Conservation (phyloP, 257 asterid genomes). For the Capsicum baccatum region DNA sequence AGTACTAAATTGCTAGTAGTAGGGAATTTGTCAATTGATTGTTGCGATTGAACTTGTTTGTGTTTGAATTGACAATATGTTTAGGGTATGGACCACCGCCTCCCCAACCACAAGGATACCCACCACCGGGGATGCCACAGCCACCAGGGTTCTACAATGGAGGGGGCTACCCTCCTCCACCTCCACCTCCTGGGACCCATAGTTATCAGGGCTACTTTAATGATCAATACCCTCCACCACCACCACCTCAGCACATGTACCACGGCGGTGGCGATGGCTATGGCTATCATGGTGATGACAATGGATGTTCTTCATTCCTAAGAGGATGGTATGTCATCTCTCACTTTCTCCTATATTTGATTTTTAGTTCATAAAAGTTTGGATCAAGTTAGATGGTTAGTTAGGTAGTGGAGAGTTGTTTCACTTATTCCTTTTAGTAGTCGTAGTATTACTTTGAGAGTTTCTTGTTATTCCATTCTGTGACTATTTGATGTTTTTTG, state of each 20-base stretch:
- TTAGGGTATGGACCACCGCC: slow-evolving; percentile 41
- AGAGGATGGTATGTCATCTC: slow-evolving; percentile 42
- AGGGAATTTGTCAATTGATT: background rate
- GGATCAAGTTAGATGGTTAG: too few relatives aligned
- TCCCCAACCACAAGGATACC: slow-evolving; percentile 27
- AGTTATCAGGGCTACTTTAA: slow-evolving; percentile 52
- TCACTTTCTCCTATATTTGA: background rate
- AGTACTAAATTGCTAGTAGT: background rate
- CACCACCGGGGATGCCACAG: slow-evolving; percentile 43
- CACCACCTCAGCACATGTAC: slow-evolving; percentile 42
- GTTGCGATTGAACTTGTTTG: background rate
- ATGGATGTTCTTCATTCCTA: slow-evolving; percentile 38
- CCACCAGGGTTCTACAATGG: slow-evolving; percentile 39
- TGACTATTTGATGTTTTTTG: too few relatives aligned
- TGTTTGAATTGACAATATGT: background rate
- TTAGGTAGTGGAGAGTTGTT: too few relatives aligned
- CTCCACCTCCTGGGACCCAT: slow-evolving; percentile 33
- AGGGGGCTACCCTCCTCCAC: slow-evolving; percentile 39
- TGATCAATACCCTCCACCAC: slow-evolving; percentile 44
- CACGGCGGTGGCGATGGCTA: slow-evolving; percentile 40
- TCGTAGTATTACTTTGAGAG: too few relatives aligned
- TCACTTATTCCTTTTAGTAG: too few relatives aligned
- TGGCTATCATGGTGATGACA: background rate
- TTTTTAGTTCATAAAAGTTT: too few relatives aligned
- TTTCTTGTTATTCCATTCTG: too few relatives aligned